A percentile compares a stretch with the other conserved stretches of the same genome.
Conservation (phyloP, 2,329 filamentous ascomycete genomes). For the Pseudopyricularia javanii region DNA sequence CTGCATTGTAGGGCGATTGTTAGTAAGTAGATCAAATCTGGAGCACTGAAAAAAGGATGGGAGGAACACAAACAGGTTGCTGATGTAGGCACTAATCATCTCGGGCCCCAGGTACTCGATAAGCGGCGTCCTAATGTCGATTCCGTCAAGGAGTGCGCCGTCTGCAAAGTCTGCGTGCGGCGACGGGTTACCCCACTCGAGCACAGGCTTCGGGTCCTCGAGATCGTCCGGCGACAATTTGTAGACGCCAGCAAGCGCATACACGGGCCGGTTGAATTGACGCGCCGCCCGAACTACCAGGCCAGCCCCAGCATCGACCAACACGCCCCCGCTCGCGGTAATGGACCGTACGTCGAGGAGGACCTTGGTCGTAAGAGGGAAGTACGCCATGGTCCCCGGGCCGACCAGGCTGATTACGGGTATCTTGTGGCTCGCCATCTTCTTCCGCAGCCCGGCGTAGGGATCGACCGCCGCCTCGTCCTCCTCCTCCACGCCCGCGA, state of each 20-base stretch:
- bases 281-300: constrained; percentile 77
- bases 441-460: constrained; percentile 56
- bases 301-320: constrained; percentile 73
- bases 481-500: constrained; percentile 47
- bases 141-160: constrained; percentile 63
- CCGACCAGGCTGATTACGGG: constrained; percentile 77
- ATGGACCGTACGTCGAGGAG: constrained; percentile 81
- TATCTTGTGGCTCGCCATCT: constrained; percentile 65
- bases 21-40: not conserved
- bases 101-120: constrained; percentile 75
- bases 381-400: constrained; percentile 79
- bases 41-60: not conserved
- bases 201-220: constrained; percentile 44
- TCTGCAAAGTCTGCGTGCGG: constrained; percentile 68
- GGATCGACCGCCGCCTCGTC: constrained; percentile 21
- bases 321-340: constrained; percentile 74
- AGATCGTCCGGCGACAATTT: constrained; percentile 82
- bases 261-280: constrained; percentile 69
- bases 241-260: constrained; percentile 84
- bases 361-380: constrained; percentile 92
- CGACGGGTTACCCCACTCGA: constrained; percentile 77
- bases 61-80: constrained; percentile 53
- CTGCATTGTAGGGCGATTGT: constrained; percentile 5
- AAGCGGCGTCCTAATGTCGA: constrained; percentile 67
- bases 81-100: constrained; percentile 70